phyloP scores from a whole-genome alignment of 768 basidiomycete species.

The Epithele typhae region DNA sequence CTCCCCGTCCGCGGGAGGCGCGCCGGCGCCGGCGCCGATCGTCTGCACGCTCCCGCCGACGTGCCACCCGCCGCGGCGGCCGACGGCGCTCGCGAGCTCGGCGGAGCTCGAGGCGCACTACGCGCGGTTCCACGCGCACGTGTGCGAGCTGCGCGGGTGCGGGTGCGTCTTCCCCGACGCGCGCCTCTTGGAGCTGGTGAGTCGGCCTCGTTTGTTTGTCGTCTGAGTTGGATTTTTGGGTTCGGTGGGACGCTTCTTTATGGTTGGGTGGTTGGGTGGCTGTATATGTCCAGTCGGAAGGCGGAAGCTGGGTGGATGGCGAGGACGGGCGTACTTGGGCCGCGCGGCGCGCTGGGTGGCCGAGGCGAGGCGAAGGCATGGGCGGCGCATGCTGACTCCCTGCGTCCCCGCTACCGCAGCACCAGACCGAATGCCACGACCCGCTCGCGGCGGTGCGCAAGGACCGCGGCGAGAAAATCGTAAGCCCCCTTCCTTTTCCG shows the following conservation, averaged over 20 bases:
- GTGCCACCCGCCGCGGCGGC: conserved; percentile 53
- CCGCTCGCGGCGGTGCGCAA: conserved; percentile 72
- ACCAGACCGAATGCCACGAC: conserved; percentile 87
- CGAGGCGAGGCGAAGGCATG: too few relatives aligned
- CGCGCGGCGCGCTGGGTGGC: too few relatives aligned
- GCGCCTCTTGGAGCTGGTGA: conserved; percentile 71
- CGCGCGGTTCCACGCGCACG: conserved; percentile 78
- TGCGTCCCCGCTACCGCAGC: conserved; percentile 38
- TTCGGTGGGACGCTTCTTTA: too few relatives aligned
- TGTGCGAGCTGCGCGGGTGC: conserved; percentile 68
- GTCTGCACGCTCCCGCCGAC: conserved; percentile 81
- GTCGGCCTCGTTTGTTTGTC: too few relatives aligned
- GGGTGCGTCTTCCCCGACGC: conserved; percentile 84
- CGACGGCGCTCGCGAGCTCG: conserved; percentile 60
- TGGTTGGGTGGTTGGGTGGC: too few relatives aligned
- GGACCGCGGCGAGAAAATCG: conserved; percentile 84
- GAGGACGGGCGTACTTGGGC: too few relatives aligned
- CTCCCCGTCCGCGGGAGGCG: neutral
- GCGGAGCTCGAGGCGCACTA: conserved; percentile 81
- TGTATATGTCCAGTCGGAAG: too few relatives aligned
- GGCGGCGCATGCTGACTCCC: neutral
- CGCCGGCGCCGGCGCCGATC: conserved; percentile 34
- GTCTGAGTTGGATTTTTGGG: too few relatives aligned
- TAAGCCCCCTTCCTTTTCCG: conserved; percentile 31
- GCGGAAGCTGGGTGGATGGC: too few relatives aligned